These are phyloP conservation scores for Chloranthus sessilifolius DNA, from an alignment of 164 flowering plant genomes.

Conservation along the genomic window DNA sequence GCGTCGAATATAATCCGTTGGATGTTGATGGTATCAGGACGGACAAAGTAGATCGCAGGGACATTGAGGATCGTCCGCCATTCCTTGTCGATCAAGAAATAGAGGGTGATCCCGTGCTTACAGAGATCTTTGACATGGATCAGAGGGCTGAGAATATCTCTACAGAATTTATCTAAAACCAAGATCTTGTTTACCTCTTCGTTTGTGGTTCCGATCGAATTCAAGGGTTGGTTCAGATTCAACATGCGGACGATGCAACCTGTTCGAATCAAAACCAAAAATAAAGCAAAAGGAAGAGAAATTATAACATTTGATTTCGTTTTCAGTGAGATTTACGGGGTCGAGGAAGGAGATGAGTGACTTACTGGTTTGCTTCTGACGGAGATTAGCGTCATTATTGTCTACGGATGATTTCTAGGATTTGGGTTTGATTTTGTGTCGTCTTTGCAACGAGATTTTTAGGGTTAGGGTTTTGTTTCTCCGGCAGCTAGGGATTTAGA, in stretches of 20 bases:
- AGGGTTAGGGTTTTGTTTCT: background rate
- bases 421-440: conserved; percentile 1
- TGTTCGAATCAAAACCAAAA: too few species aligned
- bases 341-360: background rate
- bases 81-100: conserved; percentile 82
- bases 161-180: conserved; percentile 75
- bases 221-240: conserved; percentile 82
- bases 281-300: too few species aligned
- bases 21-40: conserved; percentile 46
- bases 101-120: conserved; percentile 88
- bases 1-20: conserved; percentile 65
- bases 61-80: conserved; percentile 89
- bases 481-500: too few species aligned
- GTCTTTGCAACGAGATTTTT: background rate
- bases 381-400: conserved; percentile 81
- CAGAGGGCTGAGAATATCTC: conserved; percentile 73
- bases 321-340: too few species aligned
- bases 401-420: background rate
- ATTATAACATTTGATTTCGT: too few species aligned
- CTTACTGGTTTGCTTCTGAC: conserved; percentile 84
- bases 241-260: conserved; percentile 82
- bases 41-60: conserved; percentile 90
- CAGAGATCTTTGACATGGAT: conserved; percentile 94
- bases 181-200: conserved; percentile 92
- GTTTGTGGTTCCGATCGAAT: too few species aligned